These are phyloP conservation scores for Neonothopanus nambi DNA, from an alignment of 1,284 basidiomycete species.

Conservation along the genomic window DNA sequence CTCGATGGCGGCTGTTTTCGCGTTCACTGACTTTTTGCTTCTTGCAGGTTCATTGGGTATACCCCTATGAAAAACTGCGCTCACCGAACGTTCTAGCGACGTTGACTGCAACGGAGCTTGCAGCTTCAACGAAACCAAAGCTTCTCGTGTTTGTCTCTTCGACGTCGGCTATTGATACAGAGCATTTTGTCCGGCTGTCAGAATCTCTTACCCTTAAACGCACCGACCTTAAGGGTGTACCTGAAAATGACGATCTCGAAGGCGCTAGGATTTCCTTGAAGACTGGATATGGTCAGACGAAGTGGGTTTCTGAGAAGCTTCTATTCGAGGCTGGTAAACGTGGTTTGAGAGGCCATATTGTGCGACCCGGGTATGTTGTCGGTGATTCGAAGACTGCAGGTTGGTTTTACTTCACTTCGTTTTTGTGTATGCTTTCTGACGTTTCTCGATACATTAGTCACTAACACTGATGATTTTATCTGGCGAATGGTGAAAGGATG, in stretches of 20 bases:
- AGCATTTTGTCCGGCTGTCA: conserved; percentile 87
- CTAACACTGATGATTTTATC: conserved; percentile 99
- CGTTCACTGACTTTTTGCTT: not conserved
- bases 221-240: conserved; percentile 62
- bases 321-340: conserved; percentile 88
- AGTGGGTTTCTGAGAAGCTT: conserved; percentile 98
- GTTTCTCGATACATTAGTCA: conserved; percentile 52
- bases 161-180: conserved; percentile 91
- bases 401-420: conserved; percentile 37
- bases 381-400: conserved; percentile 88
- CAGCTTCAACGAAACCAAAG: conserved; percentile 74
- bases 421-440: conserved; percentile 11
- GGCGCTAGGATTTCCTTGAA: conserved; percentile 78
- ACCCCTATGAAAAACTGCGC: conserved; percentile 93
- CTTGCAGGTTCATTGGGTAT: conserved; percentile 94
- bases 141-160: conserved; percentile 91
- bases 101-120: conserved; percentile 81
- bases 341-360: conserved; percentile 85
- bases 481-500: conserved; percentile 99
- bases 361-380: conserved; percentile 95
- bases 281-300: conserved; percentile 95
- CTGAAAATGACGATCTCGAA: conserved; percentile 91
- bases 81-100: conserved; percentile 92
- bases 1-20: not conserved
- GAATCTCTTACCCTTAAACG: conserved; percentile 61